Base-by-base conservation (phyloP, 768 basidiomycete genomes). In the Neoboletus brunneissimus region DNA sequence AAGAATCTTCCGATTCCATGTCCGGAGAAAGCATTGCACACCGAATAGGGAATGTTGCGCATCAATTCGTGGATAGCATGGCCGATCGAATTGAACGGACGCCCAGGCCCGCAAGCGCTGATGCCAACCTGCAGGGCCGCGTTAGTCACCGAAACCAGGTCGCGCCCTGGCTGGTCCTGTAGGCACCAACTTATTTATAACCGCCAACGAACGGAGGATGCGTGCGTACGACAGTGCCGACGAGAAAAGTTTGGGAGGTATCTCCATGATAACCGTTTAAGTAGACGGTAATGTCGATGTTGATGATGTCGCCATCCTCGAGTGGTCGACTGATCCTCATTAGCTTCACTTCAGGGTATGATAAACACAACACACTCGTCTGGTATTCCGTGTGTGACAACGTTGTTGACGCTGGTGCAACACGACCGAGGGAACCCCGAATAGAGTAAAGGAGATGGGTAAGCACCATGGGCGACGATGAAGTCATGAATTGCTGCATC, bases 211-310 rank as follows among this genome's bases (percentile, higher is more conserved):
- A 53, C 4, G 5, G 49, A 27, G 27, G 4, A 42, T 10, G 20
- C 27, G 41, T 55, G 75, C 72, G 69, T 61, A 92, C 90, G 16
- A 91, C 91, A 34, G 84, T 68, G 38, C 93, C 93, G 6, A 96
- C 85, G 3, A 88, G 72, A 69, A 93, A 94, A 0, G 89, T 96
- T 49, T 80, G 74, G 0, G 92, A 94, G 0, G 93, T 95, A 63
- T 96, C 94, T 1, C 94, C 94, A 62, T 96, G 94, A 70, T 84
- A 93, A 2, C 89, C 88, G 54, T 91, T 73, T n/a, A 87, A 73
- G 68, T 82, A 95, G 9, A 95, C 79, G 1, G 94, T 95, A 10
- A 97, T 72, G 69, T 97, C 94, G 43, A 96, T 78, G 68, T 94
- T 94, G 63, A 97, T 76, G 45, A 97, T 89, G 59, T 97, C 94